Conservation (phyloP, 805 yeast genomes). For the Candida nemodendra region DNA sequence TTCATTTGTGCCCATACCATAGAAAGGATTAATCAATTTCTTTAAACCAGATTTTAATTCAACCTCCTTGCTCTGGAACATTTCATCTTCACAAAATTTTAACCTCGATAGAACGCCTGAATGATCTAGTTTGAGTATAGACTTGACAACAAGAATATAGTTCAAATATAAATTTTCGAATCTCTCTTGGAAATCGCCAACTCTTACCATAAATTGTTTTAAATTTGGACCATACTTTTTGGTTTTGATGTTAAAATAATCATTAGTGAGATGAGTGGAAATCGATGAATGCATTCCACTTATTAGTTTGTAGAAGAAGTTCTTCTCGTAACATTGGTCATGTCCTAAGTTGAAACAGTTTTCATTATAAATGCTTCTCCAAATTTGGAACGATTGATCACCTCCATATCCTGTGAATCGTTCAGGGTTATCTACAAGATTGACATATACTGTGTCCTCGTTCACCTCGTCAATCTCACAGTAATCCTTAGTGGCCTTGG, state of each 20-base stretch:
- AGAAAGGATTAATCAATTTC: conserved; percentile 30
- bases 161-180: conserved; percentile 87
- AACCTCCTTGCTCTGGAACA: conserved; percentile 30
- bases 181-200: conserved; percentile 87
- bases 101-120: conserved; percentile 30
- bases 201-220: conserved; percentile 80
- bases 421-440: conserved; percentile 86
- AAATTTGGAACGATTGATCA: conserved; percentile 83
- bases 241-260: conserved; percentile 64
- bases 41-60: conserved; percentile 30
- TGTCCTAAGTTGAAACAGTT: conserved; percentile 63
- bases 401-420: conserved; percentile 97
- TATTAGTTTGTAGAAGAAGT: conserved; percentile 79
- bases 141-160: conserved; percentile 81
- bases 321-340: conserved; percentile 77
- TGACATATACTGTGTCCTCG: conserved; percentile 77
- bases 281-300: conserved; percentile 96
- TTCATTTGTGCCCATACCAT: conserved; percentile 21
- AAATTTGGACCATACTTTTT: conserved; percentile 85
- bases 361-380: conserved; percentile 90
- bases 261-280: conserved; percentile 88
- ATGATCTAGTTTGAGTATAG: conserved; percentile 59
- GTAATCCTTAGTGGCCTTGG: conserved; percentile 45
- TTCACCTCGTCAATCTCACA: conserved; percentile 64
- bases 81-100: conserved; percentile 27